phyloP scores from a whole-genome alignment of 805 yeast genomes.

The Clavispora asparagi region DNA sequence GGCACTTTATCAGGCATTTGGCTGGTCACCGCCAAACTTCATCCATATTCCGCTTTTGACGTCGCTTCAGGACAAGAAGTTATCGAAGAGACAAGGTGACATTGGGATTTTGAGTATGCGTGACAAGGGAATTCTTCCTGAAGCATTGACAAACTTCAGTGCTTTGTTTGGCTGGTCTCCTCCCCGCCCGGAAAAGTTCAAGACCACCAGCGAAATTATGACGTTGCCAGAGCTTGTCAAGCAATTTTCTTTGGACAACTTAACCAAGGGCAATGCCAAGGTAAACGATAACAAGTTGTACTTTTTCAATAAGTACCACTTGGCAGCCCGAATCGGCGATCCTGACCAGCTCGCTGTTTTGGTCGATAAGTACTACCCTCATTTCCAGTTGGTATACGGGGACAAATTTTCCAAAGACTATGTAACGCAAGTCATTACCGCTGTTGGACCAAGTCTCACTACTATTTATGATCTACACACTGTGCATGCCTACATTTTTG shows the following conservation, averaged over 20 bases:
- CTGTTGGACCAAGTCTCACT: slow-evolving; percentile 46
- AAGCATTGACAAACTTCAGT: slow-evolving; percentile 80
- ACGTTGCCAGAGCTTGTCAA: slow-evolving; percentile 46
- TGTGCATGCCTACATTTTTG: slow-evolving; percentile 47
- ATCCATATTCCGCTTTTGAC: slow-evolving; percentile 90
- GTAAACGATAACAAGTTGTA: slow-evolving; percentile 74
- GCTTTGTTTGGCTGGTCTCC: slow-evolving; percentile 97
- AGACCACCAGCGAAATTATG: slow-evolving; percentile 48
- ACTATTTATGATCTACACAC: slow-evolving; percentile 48
- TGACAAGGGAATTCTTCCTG: slow-evolving; percentile 68
- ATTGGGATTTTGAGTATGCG: slow-evolving; percentile 59
- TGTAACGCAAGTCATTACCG: slow-evolving; percentile 35
- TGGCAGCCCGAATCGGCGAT: slow-evolving; percentile 40
- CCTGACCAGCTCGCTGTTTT: slow-evolving; percentile 30
- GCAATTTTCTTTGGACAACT: slow-evolving; percentile 58
- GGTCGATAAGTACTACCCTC: slow-evolving; percentile 25
- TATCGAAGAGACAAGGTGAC: slow-evolving; percentile 84
- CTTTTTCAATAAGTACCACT: slow-evolving; percentile 72
- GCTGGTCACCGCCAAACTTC: slow-evolving; percentile 77
- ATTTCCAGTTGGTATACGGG: slow-evolving; percentile 10
- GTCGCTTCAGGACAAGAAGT: slow-evolving; percentile 62
- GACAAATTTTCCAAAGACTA: slow-evolving; percentile 21
- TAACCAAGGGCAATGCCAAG: slow-evolving; percentile 92
- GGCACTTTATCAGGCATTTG: slow-evolving; percentile 79
- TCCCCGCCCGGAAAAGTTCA: slow-evolving; percentile 45